Evolutionary conservation across 352 stramenopile genomes (phyloP).

Genomic region (Globisporangium iwayamae): DNA sequence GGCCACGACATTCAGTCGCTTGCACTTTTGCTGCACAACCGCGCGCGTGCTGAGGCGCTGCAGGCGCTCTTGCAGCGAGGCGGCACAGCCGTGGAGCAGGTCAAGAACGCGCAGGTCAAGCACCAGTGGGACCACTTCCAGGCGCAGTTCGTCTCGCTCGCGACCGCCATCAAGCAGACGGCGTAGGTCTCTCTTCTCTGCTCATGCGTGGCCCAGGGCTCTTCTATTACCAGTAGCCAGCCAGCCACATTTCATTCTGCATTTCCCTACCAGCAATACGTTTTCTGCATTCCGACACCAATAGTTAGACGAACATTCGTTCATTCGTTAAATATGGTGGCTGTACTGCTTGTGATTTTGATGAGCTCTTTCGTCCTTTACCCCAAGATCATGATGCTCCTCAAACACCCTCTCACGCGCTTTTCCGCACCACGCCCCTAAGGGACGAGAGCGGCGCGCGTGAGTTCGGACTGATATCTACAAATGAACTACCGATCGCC

Average conservation of each 20-base stretch:
- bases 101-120: slow-evolving; percentile 44
- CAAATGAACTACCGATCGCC: no score
- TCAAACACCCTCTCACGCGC: no score
- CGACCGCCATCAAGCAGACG: slow-evolving; percentile 74
- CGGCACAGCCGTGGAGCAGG: slow-evolving; percentile 44
- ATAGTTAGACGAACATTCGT: slow-evolving; percentile 3
- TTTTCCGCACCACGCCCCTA: no score
- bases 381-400: no score
- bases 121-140: slow-evolving; percentile 62
- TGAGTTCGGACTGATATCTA: no score
- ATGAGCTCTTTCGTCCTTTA: no score
- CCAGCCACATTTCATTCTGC: background rate
- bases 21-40: slow-evolving; percentile 70
- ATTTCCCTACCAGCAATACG: background rate
- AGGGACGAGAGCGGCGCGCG: no score
- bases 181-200: slow-evolving; percentile 17
- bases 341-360: no score
- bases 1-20: slow-evolving; percentile 59
- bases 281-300: background rate
- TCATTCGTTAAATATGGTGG: no score
- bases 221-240: background rate
- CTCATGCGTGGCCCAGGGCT: background rate
- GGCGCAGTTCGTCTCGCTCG: slow-evolving; percentile 66
- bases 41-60: slow-evolving; percentile 59
- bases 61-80: slow-evolving; percentile 76